phyloP scores from a whole-genome alignment of 345 rosid genomes.

The Corchorus capsularis region DNA sequence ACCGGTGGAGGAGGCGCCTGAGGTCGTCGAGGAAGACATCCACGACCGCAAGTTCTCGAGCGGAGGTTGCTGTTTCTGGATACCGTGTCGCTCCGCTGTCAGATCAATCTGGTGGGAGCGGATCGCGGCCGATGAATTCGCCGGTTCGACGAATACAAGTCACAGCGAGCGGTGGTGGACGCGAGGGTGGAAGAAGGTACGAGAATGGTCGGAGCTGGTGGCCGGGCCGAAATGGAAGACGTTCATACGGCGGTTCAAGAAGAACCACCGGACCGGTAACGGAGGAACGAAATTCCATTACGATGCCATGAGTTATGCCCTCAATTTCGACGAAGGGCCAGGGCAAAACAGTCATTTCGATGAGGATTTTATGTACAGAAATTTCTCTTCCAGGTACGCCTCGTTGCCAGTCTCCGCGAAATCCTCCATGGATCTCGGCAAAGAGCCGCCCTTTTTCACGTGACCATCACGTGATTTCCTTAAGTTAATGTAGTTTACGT shows the following conservation, averaged over 20 bases:
- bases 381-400: constrained; percentile 54
- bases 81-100: constrained; percentile 29
- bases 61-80: constrained; percentile 44
- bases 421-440: constrained; percentile 42
- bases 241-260: constrained; percentile 43
- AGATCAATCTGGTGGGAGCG: constrained; percentile 51
- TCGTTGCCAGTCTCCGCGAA: constrained; percentile 48
- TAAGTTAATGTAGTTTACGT: background rate
- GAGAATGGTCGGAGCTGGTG: constrained; percentile 53
- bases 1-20: background rate
- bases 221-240: constrained; percentile 63
- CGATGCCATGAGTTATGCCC: constrained; percentile 78
- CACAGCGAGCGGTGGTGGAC: constrained; percentile 39
- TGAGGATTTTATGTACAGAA: constrained; percentile 36
- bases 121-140: constrained; percentile 32
- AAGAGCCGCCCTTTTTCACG: constrained; percentile 20
- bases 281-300: constrained; percentile 52
- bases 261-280: constrained; percentile 23
- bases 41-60: constrained; percentile 36
- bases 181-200: constrained; percentile 45
- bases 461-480: constrained; percentile 21
- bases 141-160: background rate
- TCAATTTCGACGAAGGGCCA: constrained; percentile 82
- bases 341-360: constrained; percentile 34
- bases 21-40: constrained; percentile 35